phyloP scores from a whole-genome alignment of 2,329 filamentous ascomycete species.

The Beauveria bassiana region DNA sequence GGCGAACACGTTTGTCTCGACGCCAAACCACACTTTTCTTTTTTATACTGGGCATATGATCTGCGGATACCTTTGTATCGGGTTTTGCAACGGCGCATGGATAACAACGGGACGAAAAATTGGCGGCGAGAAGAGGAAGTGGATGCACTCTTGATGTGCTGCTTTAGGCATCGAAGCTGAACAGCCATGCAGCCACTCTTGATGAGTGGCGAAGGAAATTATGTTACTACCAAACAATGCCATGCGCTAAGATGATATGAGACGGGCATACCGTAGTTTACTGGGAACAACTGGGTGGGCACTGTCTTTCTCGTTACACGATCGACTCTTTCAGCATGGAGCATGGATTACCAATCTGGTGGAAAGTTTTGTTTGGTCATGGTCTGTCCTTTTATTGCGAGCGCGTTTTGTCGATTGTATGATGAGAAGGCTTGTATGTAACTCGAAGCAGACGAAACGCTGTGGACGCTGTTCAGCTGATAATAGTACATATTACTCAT shows the following conservation, averaged over 20 bases:
- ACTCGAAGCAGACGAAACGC: not conserved
- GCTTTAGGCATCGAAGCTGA: not conserved
- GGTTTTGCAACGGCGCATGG: slow-evolving; percentile 4
- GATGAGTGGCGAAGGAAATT: not conserved
- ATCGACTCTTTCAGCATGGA: not conserved
- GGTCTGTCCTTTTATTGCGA: not conserved
- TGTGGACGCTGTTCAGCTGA: not conserved
- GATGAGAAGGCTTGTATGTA: not conserved
- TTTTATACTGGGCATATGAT: slow-evolving; percentile 4
- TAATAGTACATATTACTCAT: not conserved
- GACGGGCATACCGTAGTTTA: not conserved
- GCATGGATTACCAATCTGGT: not conserved
- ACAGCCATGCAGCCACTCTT: not conserved
- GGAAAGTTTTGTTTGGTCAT: not conserved
- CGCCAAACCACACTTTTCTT: not conserved
- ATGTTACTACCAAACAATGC: not conserved
- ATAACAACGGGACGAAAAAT: not conserved
- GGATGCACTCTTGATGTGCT: not conserved
- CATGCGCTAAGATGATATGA: not conserved
- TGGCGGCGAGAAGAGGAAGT: not conserved
- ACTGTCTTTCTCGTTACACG: not conserved
- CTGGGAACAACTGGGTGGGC: not conserved
- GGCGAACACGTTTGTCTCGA: not conserved
- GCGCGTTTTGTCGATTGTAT: not conserved
- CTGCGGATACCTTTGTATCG: slow-evolving; percentile 1